Base-by-base conservation (phyloP, 2,329 filamentous ascomycete species). In the Cryoendolithus antarcticus region DNA sequence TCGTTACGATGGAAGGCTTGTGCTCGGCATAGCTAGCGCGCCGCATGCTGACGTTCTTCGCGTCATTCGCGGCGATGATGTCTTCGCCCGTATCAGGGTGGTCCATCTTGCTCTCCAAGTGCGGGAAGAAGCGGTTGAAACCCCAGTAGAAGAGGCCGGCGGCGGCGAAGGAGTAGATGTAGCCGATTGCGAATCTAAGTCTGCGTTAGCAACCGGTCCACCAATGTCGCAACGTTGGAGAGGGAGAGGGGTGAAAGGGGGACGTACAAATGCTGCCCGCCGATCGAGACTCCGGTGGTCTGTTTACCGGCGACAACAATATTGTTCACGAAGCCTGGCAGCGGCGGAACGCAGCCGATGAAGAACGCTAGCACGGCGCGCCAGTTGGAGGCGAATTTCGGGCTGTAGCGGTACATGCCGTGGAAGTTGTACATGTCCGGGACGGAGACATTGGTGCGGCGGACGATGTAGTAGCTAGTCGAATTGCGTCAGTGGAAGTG, bases 71-170 rank as follows among this genome's bases (percentile, higher is more conserved):
- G 1, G 53, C 58, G 38, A 61, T 55, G 38, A 60, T 77, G 35
- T 75, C 74, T 54, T 80, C 76, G 35, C 79, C 76, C n/a, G 67
- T 69, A 27, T 64, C 65, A 9, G 93, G 75, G 1, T 83, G 79
- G 58, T 93, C 84, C 58, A 93, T 70, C 79, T 86, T 86, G 38
- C 91, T 79, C 66, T 91, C 91, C 61, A 76, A 82, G 6, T 82
- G 76, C n/a, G 57, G 56, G 38, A 52, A 51, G 38, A 52, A 58
- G 6, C 48, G 45, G 39, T 56, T 60, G 44, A 60, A 54, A 24
- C 31, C 38, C 43, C 47, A 59, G 49, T 60, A 60, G 38, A 60
- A 58, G 21, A 60, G 34, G 9, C 56, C 55, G 5, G 57, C 50
- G 9, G 55, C 50, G 41, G 55, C 34, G 45, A 60, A 60, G 6